phyloP scores from a whole-genome alignment of 2,329 filamentous ascomycete species.

The Fusarium nelsonii region DNA sequence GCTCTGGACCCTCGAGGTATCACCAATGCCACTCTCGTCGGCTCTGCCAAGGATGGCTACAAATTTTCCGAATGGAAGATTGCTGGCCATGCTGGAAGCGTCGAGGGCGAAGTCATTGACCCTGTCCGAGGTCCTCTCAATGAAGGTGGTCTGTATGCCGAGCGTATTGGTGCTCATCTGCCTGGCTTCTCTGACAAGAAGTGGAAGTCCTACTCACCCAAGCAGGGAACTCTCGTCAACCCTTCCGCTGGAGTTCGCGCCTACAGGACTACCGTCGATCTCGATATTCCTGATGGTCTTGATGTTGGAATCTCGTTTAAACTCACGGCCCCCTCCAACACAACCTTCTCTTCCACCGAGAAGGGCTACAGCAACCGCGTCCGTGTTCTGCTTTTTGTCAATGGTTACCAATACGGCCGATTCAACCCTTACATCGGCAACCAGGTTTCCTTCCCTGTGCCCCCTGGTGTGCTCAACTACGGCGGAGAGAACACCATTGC shows the following conservation, averaged over 20 bases:
- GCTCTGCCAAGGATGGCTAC: slow-evolving; percentile 46
- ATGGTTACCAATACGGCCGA: slow-evolving; percentile 73
- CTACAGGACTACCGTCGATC: slow-evolving; percentile 65
- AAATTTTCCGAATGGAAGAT: slow-evolving; percentile 68
- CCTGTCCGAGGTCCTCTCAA: slow-evolving; percentile 67
- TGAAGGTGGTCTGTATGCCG: slow-evolving; percentile 69
- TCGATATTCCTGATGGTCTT: slow-evolving; percentile 63
- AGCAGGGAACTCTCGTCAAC: slow-evolving; percentile 56
- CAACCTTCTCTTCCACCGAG: slow-evolving; percentile 53
- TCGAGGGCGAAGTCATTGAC: slow-evolving; percentile 63
- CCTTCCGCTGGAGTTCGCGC: slow-evolving; percentile 65
- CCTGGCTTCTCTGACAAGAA: slow-evolving; percentile 64
- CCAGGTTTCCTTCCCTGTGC: slow-evolving; percentile 70
- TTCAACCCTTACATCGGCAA: slow-evolving; percentile 72
- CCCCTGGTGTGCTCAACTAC: slow-evolving; percentile 69
- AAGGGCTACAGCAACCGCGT: slow-evolving; percentile 53
- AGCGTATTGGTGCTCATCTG: slow-evolving; percentile 70
- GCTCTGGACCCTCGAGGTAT: slow-evolving; percentile 65
- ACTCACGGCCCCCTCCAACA: slow-evolving; percentile 59
- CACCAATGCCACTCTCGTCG: slow-evolving; percentile 63
- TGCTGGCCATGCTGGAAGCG: slow-evolving; percentile 66
- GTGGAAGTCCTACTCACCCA: slow-evolving; percentile 54
- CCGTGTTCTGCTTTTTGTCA: slow-evolving; percentile 70
- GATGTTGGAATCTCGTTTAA: slow-evolving; percentile 70
- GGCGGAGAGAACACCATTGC: slow-evolving; percentile 68